Evolutionary conservation across 371 early-diverging fungal species (phyloP), one percentile per base, ranked within the genome.

Genomic region (Rhizopus delemar): DNA sequence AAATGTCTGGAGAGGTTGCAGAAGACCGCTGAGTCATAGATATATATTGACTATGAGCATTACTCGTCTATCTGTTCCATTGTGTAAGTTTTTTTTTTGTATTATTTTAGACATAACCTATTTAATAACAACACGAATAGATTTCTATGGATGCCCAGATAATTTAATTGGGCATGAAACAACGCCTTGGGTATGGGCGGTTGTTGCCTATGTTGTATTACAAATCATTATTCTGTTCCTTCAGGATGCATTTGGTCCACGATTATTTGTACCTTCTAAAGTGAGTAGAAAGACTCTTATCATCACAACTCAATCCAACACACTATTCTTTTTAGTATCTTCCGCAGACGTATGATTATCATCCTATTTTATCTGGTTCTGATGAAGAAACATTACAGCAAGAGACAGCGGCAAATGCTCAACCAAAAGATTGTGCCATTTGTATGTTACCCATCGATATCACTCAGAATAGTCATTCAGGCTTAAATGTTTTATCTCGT

Each of bases 301-400:
- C 11, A n/a, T 12, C 8, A 60, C 6, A 15, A 61, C 8, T 34
- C 41, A 35, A 11, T 8, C 9, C 8, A 28, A 32, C 41, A 45
- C 41, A 15, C n/a, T 41, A 35, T 57, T 15, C 34, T 11, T 12
- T 51, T 33, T 63, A 80, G 81, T 81, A 84, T 55, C 66, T 89
- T n/a, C 90, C 90, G 12, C 84, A 81, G 48, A 84, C 80, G 11
- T 87, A 90, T 60, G 81, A 89, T 58, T 90, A 90, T 53, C 88
- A 89, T 57, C 88, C 87, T 0, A 60, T 85, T 13, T 46, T 89
- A 16, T 76, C 85, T 3, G 55, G 73, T 0, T 56, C 64, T 3
- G 85, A 80, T 51, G 83, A 78, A 48, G 86, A 58, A 13, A 61
- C 56, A 9, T 5, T 48, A 48, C 48, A 48, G 28, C 48, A 48